Percentiles rank a stretch among this genome's conserved stretches.
Conservation (phyloP, 2,329 filamentous ascomycete species). For the Hymenoscyphus fructigenus region DNA sequence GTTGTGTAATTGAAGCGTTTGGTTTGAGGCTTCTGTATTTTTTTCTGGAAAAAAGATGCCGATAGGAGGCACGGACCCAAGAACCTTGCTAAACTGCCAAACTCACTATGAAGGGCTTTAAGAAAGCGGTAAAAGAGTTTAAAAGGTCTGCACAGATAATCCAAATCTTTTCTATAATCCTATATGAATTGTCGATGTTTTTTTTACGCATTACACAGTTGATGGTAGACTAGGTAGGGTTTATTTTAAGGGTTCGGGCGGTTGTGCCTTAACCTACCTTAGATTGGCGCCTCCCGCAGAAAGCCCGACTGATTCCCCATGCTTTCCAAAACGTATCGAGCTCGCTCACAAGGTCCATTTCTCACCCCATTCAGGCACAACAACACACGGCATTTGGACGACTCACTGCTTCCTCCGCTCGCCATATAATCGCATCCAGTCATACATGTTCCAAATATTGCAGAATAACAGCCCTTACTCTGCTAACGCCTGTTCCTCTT, state of each 20-base stretch:
- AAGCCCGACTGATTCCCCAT: no score
- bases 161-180: no score
- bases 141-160: no score
- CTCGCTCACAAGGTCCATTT: background rate
- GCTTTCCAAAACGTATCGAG: background rate
- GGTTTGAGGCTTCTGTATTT: conserved; percentile 9
- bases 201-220: no score
- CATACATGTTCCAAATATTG: conserved; percentile 15
- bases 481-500: conserved; percentile 1
- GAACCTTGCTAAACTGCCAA: background rate
- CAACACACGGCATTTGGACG: background rate
- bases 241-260: no score
- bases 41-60: conserved; percentile 5
- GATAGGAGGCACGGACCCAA: background rate
- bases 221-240: no score
- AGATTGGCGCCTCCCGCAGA: no score
- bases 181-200: no score
- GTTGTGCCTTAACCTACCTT: no score
- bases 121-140: no score
- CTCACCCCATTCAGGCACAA: conserved; percentile 6
- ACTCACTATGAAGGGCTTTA: no score
- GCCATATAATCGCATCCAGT: conserved; percentile 6
- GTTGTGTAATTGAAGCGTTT: background rate
- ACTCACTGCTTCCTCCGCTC: conserved; percentile 3
- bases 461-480: conserved; percentile 5